Evolutionary conservation across 306 rosid genomes (phyloP), one percentile per base, ranked within the genome.

Genomic region (Clitoria ternatea): DNA sequence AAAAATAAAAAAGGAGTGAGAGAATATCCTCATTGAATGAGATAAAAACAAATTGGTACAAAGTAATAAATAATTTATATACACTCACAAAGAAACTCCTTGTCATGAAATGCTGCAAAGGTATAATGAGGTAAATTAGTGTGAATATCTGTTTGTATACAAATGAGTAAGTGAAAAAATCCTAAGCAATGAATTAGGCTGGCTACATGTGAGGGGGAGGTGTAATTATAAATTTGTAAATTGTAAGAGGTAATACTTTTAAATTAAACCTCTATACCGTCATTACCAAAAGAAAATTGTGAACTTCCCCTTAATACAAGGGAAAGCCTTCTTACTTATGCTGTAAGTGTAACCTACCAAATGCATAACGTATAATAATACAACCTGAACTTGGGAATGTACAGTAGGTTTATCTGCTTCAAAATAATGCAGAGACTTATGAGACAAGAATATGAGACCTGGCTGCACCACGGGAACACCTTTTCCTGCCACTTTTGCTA

Each of bases 401-500:
- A 59, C 49, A 57, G n/a, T 47, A 19, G 8, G 4, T 23, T 20
- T 69, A n/a, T 47, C 40, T 69, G 71, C 47, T 15, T 49, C 24
- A 62, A 76, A 27, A 69, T 61, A 50, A 24, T 6, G 65, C 40
- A 61, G 20, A 11, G 37, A 30, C 27, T 45, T 55, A 77, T 60
- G 75, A 68, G 23, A 78, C 74, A 40, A 57, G 79, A 79, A 82
- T 66, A 63, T 79, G 83, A 45, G 94, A 84, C 81, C 72, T 79
- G 33, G 85, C 79, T 30, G 84, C 74, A 10, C 20, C 52, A 10
- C 94, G 89, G 1, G 95, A 84, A 73, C 96, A 92, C 54, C 80
- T 85, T 65, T 60, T 92, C 73, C 90, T 36, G 30, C 87, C 83
- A 6, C 67, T 80, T 79, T 89, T 88, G 77, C 30, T 73, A 52